Evolutionary conservation across 2,329 filamentous ascomycete species (phyloP).

Genomic region (Neobulgaria alba): DNA sequence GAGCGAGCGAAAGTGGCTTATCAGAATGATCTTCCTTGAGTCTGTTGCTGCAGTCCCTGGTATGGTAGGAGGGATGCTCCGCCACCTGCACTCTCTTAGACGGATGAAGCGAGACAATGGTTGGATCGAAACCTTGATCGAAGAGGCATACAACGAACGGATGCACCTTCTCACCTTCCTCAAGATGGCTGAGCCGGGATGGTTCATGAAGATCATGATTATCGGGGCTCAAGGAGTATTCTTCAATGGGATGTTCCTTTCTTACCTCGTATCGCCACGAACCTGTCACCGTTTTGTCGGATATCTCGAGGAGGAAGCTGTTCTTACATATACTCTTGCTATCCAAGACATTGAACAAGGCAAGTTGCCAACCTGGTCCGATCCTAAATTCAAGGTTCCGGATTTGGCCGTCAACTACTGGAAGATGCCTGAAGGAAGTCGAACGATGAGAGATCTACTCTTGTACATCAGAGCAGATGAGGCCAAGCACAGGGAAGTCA

Average conservation of each 20-base stretch:
- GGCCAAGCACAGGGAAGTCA: constrained; percentile 83
- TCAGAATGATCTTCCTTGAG: constrained; percentile 87
- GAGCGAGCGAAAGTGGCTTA: constrained; percentile 83
- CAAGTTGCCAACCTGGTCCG: constrained; percentile 72
- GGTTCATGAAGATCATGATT: constrained; percentile 89
- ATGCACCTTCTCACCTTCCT: constrained; percentile 93
- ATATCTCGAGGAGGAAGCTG: constrained; percentile 94
- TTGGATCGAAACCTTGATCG: constrained; percentile 87
- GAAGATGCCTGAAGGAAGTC: constrained; percentile 79
- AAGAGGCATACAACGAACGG: constrained; percentile 85
- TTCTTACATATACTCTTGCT: constrained; percentile 87
- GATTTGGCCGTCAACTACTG: constrained; percentile 89
- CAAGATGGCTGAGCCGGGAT: constrained; percentile 70
- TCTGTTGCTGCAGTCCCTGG: constrained; percentile 91
- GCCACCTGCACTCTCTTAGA: constrained; percentile 77
- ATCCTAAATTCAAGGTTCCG: constrained; percentile 62
- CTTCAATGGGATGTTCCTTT: constrained; percentile 87
- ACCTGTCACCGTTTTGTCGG: constrained; percentile 94
- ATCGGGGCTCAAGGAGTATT: constrained; percentile 91
- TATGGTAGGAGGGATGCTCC: constrained; percentile 92
- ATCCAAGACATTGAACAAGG: constrained; percentile 81
- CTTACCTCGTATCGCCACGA: constrained; percentile 77
- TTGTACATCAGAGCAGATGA: constrained; percentile 87
- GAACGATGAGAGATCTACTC: constrained; percentile 78
- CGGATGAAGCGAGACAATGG: constrained; percentile 89